Base-by-base conservation (phyloP, 225 moss, liverwort and hornwort species). In the Lunularia cruciata region DNA sequence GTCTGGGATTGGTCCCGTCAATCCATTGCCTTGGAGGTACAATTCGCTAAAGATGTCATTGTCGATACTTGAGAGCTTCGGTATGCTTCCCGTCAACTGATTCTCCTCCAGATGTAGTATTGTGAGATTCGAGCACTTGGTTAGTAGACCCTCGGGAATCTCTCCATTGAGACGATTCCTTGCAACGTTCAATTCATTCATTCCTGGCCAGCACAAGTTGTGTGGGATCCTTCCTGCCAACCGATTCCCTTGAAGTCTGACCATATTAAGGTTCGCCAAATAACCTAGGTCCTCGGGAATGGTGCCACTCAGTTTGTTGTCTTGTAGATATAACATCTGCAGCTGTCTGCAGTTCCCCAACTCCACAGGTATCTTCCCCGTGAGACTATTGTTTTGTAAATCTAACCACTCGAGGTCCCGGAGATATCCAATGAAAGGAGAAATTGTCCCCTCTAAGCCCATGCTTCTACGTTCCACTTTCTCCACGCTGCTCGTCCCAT, bases 91-190 rank as follows among this genome's bases (percentile, higher is more conserved):
- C 3, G 27, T 20, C 11, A 66, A n/a, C 46, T 32, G 31, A 22
- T 66, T 66, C 22, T 32, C 48, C 30, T 32, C 45, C 65, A 66
- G 40, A 27, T 35, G 16, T 2, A 66, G 65, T 8, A 11, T 25
- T 1, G 2, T 12, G 12, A 66, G 31, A 6, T 20, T 4, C 10
- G 65, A 3, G 65, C 45, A 66, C 4, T 46, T 46, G 31, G 3
- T 33, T 25, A 66, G 20, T 10, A 66, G 47, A 2, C 65, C 65
- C 8, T 16, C 14, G 4, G 65, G 65, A 16, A 66, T 66, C 12
- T 15, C 8, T 22, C 65, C 65, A 2, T 45, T 46, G 23, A 66
- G 65, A 11, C 0, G 14, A 32, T 66, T 66, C 5, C 9, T 47
- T 8, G 10, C 2, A 8, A 66, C 19, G 8, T 48, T 31, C 14